Base-by-base conservation (phyloP, 2,329 filamentous ascomycete genomes). In the Catunica adiposa region DNA sequence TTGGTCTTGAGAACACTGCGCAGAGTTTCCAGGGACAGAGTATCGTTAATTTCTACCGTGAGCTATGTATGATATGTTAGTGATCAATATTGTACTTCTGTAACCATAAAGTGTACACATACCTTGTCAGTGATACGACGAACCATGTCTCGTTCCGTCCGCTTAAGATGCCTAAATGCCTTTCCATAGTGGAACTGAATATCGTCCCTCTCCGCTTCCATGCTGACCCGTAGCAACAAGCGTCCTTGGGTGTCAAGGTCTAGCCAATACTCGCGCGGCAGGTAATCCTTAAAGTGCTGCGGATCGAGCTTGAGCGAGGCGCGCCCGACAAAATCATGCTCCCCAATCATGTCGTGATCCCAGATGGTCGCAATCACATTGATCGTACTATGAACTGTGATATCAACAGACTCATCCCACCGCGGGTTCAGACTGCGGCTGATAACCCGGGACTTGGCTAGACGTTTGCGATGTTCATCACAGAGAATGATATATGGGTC, bases 141-240 rank as follows among this genome's bases (percentile, higher is more conserved):
- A 55, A 94, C 94, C 92, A 98, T 98, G 67, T 98, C 92, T 63
- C 90, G 80, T 70, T 98, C 90, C 0, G 90, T 94, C 61, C 92
- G 81, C 74, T 97, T 97, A 62, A 98, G 74, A 59, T 90, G 88
- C 50, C 92, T 80, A 72, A 98, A 98, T 25, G 92, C 86, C 69
- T 96, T 97, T 63, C 89, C 92, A 68, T 97, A 97, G 65, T 96
- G 90, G 68, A 98, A 98, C 64, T 96, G 87, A 58, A 98, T 98
- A 66, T 98, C 92, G 66, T 98, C 92, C 60, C 92, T 80, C 70
- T 98, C 92, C 53, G 92, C 92, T 70, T 98, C 92, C 92, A 98
- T 98, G 66, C 89, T 96, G 54, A 98, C 89, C 60, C 90, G 80
- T 54, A 98, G 78, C 57, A 98, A 70, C 31, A 98, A 70, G 53